These are phyloP conservation scores for Evernia prunastri DNA, from an alignment of 495 filamentous ascomycete species.

Conservation along the genomic window DNA sequence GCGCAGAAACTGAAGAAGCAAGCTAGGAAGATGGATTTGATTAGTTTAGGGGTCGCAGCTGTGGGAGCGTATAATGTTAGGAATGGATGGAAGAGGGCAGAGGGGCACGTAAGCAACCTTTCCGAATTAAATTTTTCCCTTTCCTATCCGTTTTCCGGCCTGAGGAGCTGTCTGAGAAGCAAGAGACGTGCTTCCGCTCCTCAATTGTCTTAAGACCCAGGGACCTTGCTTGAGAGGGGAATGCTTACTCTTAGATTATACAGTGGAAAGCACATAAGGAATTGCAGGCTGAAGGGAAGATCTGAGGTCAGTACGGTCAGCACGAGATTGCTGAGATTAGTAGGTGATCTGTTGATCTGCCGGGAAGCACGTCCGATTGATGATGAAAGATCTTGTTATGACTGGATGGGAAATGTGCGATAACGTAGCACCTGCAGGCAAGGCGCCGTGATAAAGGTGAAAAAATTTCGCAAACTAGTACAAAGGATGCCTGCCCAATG, in stretches of 20 bases:
- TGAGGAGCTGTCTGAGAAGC: not conserved
- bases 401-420: not conserved
- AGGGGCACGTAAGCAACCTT: constrained; percentile 2
- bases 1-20: constrained; percentile 14
- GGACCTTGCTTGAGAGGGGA: not conserved
- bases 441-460: not conserved
- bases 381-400: not conserved
- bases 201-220: not conserved
- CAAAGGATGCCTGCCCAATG: not conserved
- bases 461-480: not conserved
- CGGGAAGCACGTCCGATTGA: not conserved
- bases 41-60: constrained; percentile 22
- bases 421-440: not conserved
- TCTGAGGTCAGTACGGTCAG: not conserved
- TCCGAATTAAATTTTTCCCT: not conserved
- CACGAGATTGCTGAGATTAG: not conserved
- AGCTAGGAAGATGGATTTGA: constrained; percentile 18
- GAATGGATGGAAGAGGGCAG: constrained; percentile 23
- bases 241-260: not conserved
- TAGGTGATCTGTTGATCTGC: not conserved
- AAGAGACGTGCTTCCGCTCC: not conserved
- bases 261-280: constrained; percentile 4
- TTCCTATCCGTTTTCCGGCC: not conserved
- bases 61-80: constrained; percentile 22
- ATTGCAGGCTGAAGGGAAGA: not conserved